Evolutionary conservation across 176 grass and related monocot species (phyloP), one percentile per base, ranked within the genome.

Genomic region (Raddia distichophylla): DNA sequence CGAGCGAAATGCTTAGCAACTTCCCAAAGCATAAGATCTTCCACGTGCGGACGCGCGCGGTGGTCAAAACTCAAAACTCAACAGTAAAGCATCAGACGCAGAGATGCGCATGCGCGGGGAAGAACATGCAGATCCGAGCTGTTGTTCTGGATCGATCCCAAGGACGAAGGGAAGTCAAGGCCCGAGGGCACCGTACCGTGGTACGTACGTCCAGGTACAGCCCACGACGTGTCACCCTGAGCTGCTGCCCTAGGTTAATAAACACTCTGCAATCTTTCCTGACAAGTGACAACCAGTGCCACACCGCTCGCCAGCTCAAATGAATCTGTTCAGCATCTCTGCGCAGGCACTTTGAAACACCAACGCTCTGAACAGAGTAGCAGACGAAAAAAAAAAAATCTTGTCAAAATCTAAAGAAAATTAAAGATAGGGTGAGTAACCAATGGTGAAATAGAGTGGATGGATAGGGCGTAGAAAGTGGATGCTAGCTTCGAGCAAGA

Each of bases 101-200:
- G 27, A 27, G 34, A 63, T 43, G 70, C 34, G 49, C 74, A 49
- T 61, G 66, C 75, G 47, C 66, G 9, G 49, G 32, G 19, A 46
- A 49, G 76, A 40, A 11, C 54, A 60, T 40, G 71, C 62, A 76
- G 73, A 84, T 84, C 72, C 73, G 14, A 82, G 79, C 71, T 77
- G 78, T 58, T 13, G 17, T 18, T 18, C 2, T 27, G 27, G 27
- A 27, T 27, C 27, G 16, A 62, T 62, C 49, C 55, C 1, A n/a
- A 58, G 55, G 55, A 58, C 55, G 8, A 19, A 19, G 18, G 7
- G 18, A 58, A 19, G 7, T 8, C 2, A 19, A 19, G 2, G 14
- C 18, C 18, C 18, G 5, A 62, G 19, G 10, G 22, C 2, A 6
- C 60, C 20, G 60, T 14, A 32, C 78, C 80, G 70, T 83, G 0